Evolutionary conservation across 2,329 filamentous ascomycete genomes (phyloP).

Genomic region (Teratosphaeriaceae sp.): DNA sequence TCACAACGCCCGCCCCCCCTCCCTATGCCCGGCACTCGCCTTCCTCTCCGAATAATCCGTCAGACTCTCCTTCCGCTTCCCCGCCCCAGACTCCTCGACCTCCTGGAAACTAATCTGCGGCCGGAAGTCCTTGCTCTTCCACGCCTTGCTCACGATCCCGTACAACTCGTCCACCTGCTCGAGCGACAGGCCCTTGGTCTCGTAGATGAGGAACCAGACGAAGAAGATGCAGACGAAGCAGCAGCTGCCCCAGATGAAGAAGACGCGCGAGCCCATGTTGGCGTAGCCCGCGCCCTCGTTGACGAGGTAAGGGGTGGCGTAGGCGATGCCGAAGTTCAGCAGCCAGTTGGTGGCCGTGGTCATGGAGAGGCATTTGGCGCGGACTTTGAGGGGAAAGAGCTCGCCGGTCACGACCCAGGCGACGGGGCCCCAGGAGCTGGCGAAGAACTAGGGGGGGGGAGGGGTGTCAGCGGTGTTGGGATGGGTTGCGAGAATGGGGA

Average conservation of each 20-base stretch:
- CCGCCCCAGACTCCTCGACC: conserved; percentile 27
- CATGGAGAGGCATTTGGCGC: conserved; percentile 7
- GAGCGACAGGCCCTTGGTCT: conserved; percentile 66
- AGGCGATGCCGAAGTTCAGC: conserved; percentile 25
- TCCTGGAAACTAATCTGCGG: conserved; percentile 38
- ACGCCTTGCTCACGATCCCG: conserved; percentile 41
- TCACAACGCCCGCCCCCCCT: no score
- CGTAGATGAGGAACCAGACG: conserved; percentile 52
- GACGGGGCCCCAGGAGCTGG: conserved; percentile 26
- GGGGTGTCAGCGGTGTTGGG: no score
- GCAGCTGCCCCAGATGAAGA: conserved; percentile 49
- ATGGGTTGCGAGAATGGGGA: no score
- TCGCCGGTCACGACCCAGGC: conserved; percentile 45
- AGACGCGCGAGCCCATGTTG: conserved; percentile 54
- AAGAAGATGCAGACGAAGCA: conserved; percentile 40
- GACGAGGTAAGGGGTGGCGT: conserved; percentile 53
- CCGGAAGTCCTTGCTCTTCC: conserved; percentile 33
- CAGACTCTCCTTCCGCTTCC: conserved; percentile 13
- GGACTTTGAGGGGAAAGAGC: conserved; percentile 30
- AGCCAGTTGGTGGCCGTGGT: conserved; percentile 31
- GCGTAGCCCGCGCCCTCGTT: conserved; percentile 58
- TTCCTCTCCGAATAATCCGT: conserved; percentile 16
- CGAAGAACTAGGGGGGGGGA: no score
- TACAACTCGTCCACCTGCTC: conserved; percentile 78
- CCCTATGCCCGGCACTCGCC: conserved; percentile 8